Base-by-base conservation (phyloP, 805 yeast species). In the Suhomyces emberorum region DNA sequence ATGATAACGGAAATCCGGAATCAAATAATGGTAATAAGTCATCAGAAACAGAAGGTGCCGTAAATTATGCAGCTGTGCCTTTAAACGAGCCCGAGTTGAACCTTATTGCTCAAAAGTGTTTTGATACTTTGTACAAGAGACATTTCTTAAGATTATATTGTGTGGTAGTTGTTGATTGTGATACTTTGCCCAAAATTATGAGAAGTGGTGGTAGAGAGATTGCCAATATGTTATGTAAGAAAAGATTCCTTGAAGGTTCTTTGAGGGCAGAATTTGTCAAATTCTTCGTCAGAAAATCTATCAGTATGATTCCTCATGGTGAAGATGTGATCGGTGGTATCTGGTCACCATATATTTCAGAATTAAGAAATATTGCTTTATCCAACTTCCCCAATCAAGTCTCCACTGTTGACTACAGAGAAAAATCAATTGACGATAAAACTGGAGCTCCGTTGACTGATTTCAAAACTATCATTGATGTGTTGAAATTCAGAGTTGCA, bases 151-250 rank as follows among this genome's bases (percentile, higher is more conserved):
- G 93, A 21, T 77, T 89, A 1, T 84, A 82, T 53, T 88, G 96
- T 57, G 81, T 89, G 2, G 53, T 88, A 43, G 81, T 89, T 2
- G 83, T 91, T 1, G 83, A 87, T 17, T 82, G 85, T 16, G 86
- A 86, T 39, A 71, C 88, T 0, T 65, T 93, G 17, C 96, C 98
- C 3, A 76, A 95, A 52, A 82, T 95, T 21, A 69, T 79, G 51
- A 69, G 93, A 47, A 79, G 86, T 57, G 96, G 96, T 15, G 82
- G 96, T 7, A 70, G 87, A 15, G 98, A 93, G 49, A 83, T 93
- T 44, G 98, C 98, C 0, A 93, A 89, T 48, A 86, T 80, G 83
- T 73, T 80, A 51, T 88, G 85, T 61, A 86, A 81, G 51, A 77
- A 81, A 46, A 74, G 77, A 46, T 88, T 88, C 54, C 68, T 80